Evolutionary conservation across 495 filamentous ascomycete species (phyloP), one percentile per base, ranked within the genome.

Genomic region (Penicillium paxilli): DNA sequence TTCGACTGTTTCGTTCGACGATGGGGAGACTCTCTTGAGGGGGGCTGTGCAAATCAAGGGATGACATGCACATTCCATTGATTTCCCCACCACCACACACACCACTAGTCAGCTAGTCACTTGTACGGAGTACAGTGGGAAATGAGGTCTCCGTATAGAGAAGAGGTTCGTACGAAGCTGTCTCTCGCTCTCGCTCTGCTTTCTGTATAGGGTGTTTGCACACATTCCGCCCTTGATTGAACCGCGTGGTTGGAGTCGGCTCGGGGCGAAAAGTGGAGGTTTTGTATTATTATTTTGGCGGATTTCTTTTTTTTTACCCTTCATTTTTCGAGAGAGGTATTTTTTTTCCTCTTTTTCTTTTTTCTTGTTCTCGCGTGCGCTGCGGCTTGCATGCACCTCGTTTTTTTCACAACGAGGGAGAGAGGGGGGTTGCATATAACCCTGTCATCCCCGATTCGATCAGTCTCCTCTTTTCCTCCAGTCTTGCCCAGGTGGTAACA

Each of bases 11-110:
- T 28, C 33, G 12, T 37, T n/a, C 10, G 6, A n/a, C 10, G 14
- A 33, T 47, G 45, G 49, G n/a, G n/a, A n/a, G n/a, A n/a, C n/a
- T n/a, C n/a, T n/a, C n/a, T n/a, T n/a, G n/a, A 53, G 50, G 41
- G 62, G 60, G 63, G 63, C 63, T 54, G 63, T 64, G 63, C 58
- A 67, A n/a, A 67, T 62, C 61, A 67, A 64, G 61, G 61, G 61
- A 64, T 67, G 54, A 60, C 52, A 62, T 57, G 51, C 52, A 51
- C 63, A 66, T 66, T 66, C 63, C 54, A 57, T 26, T 11, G n/a
- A 5, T 28, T 11, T 28, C 26, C 26, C 26, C 26, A 5, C 26
- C 26, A 5, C 26, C 26, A 5, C 26, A 28, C 11, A 5, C 26
- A 5, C 5, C 16, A n/a, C 7, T 17, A n/a, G n/a, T 2, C 7